phyloP scores from a whole-genome alignment of 805 yeast genomes.

The Teunomyces barrocoloradensis region DNA sequence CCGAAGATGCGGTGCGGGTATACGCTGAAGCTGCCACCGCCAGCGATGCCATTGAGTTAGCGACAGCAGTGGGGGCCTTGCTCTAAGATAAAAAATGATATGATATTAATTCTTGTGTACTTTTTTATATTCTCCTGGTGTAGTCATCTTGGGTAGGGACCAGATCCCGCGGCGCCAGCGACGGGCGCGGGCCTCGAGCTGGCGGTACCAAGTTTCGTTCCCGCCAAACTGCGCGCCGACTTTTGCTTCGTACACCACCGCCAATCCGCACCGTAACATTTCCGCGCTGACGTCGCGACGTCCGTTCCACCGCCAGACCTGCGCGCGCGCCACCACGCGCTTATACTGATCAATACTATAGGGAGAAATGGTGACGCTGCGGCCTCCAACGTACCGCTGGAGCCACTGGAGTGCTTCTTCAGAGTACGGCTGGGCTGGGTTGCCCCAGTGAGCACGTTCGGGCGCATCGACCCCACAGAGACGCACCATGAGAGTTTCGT shows the following conservation, averaged over 20 bases:
- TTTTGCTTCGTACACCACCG: slow-evolving; percentile 83
- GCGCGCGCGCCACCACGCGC: slow-evolving; percentile 79
- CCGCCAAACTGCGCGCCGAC: slow-evolving; percentile 84
- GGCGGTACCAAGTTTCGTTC: slow-evolving; percentile 55
- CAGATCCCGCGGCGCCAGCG: slow-evolving; percentile 63
- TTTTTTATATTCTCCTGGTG: slow-evolving; percentile 81
- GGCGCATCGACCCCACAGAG: slow-evolving; percentile 97
- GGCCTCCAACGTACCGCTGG: slow-evolving; percentile 59
- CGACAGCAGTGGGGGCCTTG: slow-evolving; percentile 26
- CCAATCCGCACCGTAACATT: slow-evolving; percentile 82
- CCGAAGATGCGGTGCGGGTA: slow-evolving; percentile 95
- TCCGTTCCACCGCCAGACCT: slow-evolving; percentile 56
- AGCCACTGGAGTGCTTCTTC: slow-evolving; percentile 86
- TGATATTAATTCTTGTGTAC: not conserved
- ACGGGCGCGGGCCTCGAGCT: slow-evolving; percentile 62
- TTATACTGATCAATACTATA: slow-evolving; percentile 83
- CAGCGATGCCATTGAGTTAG: slow-evolving; percentile 29
- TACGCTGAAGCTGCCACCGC: slow-evolving; percentile 78
- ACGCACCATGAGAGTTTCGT: slow-evolving; percentile 75
- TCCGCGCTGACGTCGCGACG: slow-evolving; percentile 79
- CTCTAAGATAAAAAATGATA: slow-evolving; percentile 10
- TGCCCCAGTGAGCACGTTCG: slow-evolving; percentile 91
- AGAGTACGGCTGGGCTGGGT: slow-evolving; percentile 83
- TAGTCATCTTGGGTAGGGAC: slow-evolving; percentile 51
- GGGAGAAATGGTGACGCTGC: slow-evolving; percentile 72